A percentile compares a stretch with the other conserved stretches of the same genome.
Evolutionary conservation across 1,284 basidiomycete species (phyloP).

Genomic region (Sanghuangporus sanghuang): DNA sequence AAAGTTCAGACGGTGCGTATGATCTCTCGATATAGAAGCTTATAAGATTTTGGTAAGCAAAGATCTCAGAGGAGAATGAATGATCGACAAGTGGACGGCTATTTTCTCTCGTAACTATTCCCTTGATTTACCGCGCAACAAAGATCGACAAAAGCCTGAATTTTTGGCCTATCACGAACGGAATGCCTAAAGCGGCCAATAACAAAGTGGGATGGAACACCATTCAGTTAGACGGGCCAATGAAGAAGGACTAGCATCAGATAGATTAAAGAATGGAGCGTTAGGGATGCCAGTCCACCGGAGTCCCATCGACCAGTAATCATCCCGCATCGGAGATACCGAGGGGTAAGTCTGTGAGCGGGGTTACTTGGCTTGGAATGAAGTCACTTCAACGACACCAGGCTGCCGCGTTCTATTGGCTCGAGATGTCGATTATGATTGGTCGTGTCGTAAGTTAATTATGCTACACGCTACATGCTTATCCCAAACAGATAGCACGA

Average conservation of each 20-base stretch:
- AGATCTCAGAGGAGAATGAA: too few relatives aligned
- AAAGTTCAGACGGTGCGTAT: too few relatives aligned
- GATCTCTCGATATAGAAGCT: too few relatives aligned
- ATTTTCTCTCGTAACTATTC: background rate
- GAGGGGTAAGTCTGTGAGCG: background rate
- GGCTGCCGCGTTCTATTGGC: background rate
- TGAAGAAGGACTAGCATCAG: background rate
- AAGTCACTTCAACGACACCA: background rate
- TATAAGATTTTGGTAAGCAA: too few relatives aligned
- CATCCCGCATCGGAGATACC: background rate
- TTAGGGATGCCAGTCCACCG: background rate
- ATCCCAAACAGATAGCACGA: constrained; percentile 1
- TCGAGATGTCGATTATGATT: background rate
- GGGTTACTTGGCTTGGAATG: background rate
- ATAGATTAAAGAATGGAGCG: background rate
- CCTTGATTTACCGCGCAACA: background rate
- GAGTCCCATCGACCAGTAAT: background rate
- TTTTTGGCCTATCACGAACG: background rate
- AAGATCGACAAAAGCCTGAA: background rate
- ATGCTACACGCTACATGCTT: background rate
- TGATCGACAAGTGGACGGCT: too few relatives aligned
- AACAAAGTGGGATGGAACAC: background rate
- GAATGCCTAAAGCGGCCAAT: background rate
- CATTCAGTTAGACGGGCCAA: background rate
- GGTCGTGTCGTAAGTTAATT: background rate